Base-by-base conservation (phyloP, 129 eudicot species). In the Deinandra increscens region DNA sequence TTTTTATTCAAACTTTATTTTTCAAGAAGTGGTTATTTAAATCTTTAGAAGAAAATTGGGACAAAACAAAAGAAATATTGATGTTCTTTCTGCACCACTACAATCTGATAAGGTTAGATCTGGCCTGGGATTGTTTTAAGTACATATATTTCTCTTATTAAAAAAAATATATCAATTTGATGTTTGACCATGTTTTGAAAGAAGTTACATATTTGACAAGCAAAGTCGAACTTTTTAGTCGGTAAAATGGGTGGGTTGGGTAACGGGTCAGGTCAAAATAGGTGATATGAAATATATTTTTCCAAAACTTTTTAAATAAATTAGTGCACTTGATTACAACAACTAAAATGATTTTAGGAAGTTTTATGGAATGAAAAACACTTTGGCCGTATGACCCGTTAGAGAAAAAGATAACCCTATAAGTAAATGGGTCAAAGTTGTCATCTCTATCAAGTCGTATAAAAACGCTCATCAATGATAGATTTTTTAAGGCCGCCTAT, bases 31-130 rank as follows among this genome's bases (percentile, higher is more conserved):
- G 54, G 39, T 65, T 54, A 9, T 75, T 33, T 67, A 56, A 18
- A 58, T 26, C 36, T 58, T 58, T 29, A 58, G 64, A 58, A 31
- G 18, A 58, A 58, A 58, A 13, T 1, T 10, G 12, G 12, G 29
- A 38, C 26, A n/a, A 37, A 49, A 60, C 34, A 29, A 48, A 43
- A 51, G 33, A 63, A 58, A 75, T 75, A 53, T 65, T 65, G 72
- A 2, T 58, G 15, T 37, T 68, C 20, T 10, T 75, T 75, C 73
- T 75, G 51, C 69, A 75, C 80, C 80, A 67, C 80, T 75, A 67
- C 68, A 58, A 67, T 45, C 69, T 68, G 80, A 75, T 75, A 75
- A 75, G 80, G 74, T 75, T 55, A 5, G 12, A 61, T n/a, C n/a
- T n/a, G n/a, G 62, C 68, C 26, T 54, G 45, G 73, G 39, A 44